Conservation (phyloP, 805 yeast species). For the Wickerhamia fluorescens region DNA sequence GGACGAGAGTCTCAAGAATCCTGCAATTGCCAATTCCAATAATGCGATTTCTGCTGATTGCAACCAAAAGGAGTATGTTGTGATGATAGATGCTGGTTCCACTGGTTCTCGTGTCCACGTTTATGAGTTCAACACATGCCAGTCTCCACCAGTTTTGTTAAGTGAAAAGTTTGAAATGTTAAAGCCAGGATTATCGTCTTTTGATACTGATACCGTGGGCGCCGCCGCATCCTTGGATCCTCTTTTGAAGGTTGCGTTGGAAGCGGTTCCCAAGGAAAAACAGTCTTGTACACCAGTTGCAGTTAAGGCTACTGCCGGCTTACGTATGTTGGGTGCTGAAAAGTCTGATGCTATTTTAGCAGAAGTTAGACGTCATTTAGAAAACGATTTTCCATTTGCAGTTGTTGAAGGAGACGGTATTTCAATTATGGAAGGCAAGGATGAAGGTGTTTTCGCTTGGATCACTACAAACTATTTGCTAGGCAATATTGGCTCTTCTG, state of each 20-base stretch:
- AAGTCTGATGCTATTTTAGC: conserved; percentile 64
- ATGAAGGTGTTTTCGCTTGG: conserved; percentile 99
- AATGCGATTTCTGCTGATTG: too few relatives aligned
- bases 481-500: conserved; percentile 85
- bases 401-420: conserved; percentile 84
- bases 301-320: conserved; percentile 97
- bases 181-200: conserved; percentile 87
- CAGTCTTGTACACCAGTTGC: conserved; percentile 88
- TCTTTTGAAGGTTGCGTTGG: conserved; percentile 66
- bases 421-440: conserved; percentile 90
- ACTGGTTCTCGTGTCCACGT: conserved; percentile 95
- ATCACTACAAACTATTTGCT: conserved; percentile 88
- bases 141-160: conserved; percentile 72
- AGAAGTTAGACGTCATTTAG: conserved; percentile 72
- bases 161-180: conserved; percentile 81
- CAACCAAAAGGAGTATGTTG: conserved; percentile 56
- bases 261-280: conserved; percentile 64
- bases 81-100: conserved; percentile 98
- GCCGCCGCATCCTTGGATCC: conserved; percentile 92
- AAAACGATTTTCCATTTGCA: conserved; percentile 82
- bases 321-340: conserved; percentile 74
- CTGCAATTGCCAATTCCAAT: not conserved
- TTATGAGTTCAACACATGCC: conserved; percentile 84
- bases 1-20: conserved; percentile 1
- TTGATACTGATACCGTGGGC: conserved; percentile 67